Conservation (phyloP, 73 alveolate species). For the Paramecium caudatum region DNA sequence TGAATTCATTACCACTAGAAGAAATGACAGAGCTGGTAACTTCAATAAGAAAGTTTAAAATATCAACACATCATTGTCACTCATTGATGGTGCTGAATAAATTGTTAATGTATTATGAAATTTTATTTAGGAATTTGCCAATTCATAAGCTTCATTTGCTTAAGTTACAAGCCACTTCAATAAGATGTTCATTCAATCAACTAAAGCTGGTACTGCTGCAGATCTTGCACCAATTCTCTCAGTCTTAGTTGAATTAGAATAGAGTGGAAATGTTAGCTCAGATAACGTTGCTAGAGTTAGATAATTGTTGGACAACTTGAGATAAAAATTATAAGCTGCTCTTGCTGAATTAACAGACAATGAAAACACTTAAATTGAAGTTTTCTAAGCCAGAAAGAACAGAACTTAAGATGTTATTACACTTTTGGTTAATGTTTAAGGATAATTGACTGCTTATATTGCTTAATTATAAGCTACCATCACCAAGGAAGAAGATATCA, state of each 20-base stretch:
- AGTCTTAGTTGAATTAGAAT: slow-evolving; percentile 43
- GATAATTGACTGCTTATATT: slow-evolving; percentile 70
- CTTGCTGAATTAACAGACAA: slow-evolving; percentile 40
- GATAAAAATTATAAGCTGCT: slow-evolving; percentile 56
- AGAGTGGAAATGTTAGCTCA: slow-evolving; percentile 46
- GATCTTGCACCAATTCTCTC: slow-evolving; percentile 43
- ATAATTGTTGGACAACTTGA: slow-evolving; percentile 39
- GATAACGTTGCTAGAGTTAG: slow-evolving; percentile 61
- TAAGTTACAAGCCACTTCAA: slow-evolving; percentile 63
- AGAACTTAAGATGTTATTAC: slow-evolving; percentile 67
- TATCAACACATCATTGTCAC: slow-evolving; percentile 41
- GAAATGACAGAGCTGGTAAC: slow-evolving; percentile 53
- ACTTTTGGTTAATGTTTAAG: slow-evolving; percentile 45
- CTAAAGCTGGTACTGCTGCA: slow-evolving; percentile 41
- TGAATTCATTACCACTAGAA: slow-evolving; percentile 67
- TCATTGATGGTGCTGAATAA: slow-evolving; percentile 70
- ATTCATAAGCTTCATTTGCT: slow-evolving; percentile 30
- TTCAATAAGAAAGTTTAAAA: slow-evolving; percentile 54
- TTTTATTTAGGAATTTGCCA: slow-evolving; percentile 46
- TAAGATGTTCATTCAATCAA: slow-evolving; percentile 45
- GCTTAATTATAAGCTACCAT: slow-evolving; percentile 65
- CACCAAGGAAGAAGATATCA: slow-evolving; percentile 70
- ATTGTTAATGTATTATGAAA: slow-evolving; percentile 34
- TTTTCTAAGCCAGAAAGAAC: slow-evolving; percentile 66
- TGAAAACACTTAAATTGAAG: slow-evolving; percentile 33